Conservation (phyloP, 208 protist species). For the Leishmania martiniquensis region DNA sequence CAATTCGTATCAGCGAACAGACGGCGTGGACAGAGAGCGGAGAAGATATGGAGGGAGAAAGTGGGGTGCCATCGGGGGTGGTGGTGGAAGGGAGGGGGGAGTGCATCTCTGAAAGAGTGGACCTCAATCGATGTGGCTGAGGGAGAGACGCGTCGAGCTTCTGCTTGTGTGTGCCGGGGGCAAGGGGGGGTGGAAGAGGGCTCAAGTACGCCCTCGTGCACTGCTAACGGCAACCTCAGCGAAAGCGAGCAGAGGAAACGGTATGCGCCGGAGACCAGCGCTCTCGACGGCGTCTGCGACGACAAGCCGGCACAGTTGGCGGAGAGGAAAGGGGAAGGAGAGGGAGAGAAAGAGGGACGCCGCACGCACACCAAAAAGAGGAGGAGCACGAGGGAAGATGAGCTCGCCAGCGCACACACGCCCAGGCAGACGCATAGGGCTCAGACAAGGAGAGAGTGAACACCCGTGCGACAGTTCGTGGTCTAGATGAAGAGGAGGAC, state of each 20-base stretch:
- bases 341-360: not conserved
- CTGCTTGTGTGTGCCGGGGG: not conserved
- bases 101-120: not conserved
- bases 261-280: not conserved
- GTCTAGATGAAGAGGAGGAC: not conserved
- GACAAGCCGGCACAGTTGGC: not conserved
- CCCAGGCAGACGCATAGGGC: not conserved
- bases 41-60: not conserved
- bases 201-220: not conserved
- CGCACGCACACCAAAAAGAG: not conserved
- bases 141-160: constrained; percentile 1
- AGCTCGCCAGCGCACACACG: not conserved
- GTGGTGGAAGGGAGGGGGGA: not conserved
- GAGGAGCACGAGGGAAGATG: not conserved
- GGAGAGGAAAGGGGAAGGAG: no score
- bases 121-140: not conserved
- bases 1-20: not conserved
- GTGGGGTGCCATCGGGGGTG: not conserved
- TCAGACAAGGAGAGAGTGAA: not conserved
- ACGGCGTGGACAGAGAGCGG: not conserved
- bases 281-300: not conserved
- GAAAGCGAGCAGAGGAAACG: not conserved
- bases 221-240: not conserved
- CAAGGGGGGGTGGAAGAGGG: not conserved
- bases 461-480: not conserved